Evolutionary conservation across 78 protist genomes (phyloP), one percentile per base, ranked within the genome.

Genomic region (Monocercomonoides exilis): DNA sequence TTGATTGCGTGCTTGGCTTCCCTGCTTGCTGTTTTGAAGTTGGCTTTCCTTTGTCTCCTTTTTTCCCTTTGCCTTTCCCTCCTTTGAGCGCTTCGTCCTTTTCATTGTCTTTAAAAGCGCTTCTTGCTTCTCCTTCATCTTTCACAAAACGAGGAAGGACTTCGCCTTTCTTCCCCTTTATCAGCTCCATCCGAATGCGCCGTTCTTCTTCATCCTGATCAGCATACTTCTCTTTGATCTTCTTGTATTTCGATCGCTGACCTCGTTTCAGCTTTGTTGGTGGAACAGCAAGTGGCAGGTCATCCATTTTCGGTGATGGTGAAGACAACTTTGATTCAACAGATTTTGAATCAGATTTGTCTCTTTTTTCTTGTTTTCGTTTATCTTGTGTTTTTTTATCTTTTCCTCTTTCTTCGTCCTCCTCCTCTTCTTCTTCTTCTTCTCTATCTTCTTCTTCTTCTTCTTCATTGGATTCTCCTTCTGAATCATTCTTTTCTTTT

Each of bases 121-220:
- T 5, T 41, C 11, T 21, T 6, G 42, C 36, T 41, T 79, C 82
- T 6, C 5, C 82, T 41, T 6, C 43, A 79, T 79, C 82, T 6
- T 6, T 79, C 82, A 6, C n/a, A 79, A 79, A 6, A 5, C 5
- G 82, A 79, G 82, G 21, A 6, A 79, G 21, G 82, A 4, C 4
- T 5, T 5, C 6, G 21, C 11, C 43, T 33, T 5, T 41, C 82
- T 6, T 6, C 11, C 43, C 6, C 42, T 21, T 29, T 5, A 21
- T 79, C 82, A 79, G 11, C 11, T 79, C 43, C 82, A 79, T 79
- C 6, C 82, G 82, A 41, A 79, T 33, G 45, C 5, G 43, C 6
- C 82, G 82, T 79, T 79, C 82, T 21, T 79, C 82, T 79, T 79
- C 82, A 6, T 79, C 82, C 11, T 79, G 82, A 4, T 79, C 21